A percentile compares a stretch with the other conserved stretches of the same genome.
Conservation (phyloP, 805 yeast species). For the Brettanomyces custersianus region DNA sequence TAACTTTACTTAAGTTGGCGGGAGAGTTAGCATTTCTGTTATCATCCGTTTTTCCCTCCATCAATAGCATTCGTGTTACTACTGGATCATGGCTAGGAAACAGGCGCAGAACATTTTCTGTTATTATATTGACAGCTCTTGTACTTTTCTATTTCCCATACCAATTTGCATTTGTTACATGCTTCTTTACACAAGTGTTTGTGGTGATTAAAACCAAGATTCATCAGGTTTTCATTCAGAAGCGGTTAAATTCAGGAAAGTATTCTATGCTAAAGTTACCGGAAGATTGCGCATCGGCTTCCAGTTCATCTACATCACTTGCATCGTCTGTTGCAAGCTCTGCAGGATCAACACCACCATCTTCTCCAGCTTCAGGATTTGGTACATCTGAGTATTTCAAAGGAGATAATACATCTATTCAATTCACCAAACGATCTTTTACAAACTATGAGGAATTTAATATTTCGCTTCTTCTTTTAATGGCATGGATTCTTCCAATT, state of each 20-base stretch:
- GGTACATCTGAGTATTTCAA: background rate
- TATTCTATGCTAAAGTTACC: too few relatives aligned
- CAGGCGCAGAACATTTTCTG: constrained; percentile 7
- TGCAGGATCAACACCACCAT: background rate
- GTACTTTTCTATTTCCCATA: constrained; percentile 56
- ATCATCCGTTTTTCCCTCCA: background rate
- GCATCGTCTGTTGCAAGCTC: too few relatives aligned
- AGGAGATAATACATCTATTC: too few relatives aligned
- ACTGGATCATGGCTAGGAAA: constrained; percentile 1
- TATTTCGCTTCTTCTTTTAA: constrained; percentile 50
- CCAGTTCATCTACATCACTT: background rate
- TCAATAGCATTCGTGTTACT: background rate
- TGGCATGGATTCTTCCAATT: constrained; percentile 74
- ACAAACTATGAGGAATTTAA: constrained; percentile 47
- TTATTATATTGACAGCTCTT: constrained; percentile 7
- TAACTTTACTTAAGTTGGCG: constrained; percentile 13
- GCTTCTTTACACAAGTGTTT: constrained; percentile 48
- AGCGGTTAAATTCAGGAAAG: background rate
- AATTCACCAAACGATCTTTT: too few relatives aligned
- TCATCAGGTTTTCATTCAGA: background rate
- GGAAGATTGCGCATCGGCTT: background rate
- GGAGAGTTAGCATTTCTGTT: constrained; percentile 2
- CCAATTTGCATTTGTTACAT: constrained; percentile 64
- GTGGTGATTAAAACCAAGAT: constrained; percentile 34
- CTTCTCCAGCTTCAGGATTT: background rate